Conservation (phyloP, 2,329 filamentous ascomycete species). For the Colletotrichum echinochloae region DNA sequence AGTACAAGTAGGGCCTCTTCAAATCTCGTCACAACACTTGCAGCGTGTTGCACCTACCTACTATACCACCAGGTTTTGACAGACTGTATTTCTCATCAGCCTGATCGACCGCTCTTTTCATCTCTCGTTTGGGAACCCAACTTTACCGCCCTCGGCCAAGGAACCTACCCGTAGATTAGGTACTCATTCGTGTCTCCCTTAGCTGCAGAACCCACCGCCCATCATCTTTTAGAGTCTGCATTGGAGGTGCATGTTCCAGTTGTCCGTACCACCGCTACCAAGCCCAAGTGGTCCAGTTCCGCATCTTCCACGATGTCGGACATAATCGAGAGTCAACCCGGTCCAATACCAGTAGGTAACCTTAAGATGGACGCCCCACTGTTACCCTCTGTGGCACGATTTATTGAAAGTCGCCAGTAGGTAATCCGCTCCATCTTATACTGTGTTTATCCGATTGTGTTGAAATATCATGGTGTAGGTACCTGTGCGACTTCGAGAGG, state of each 20-base stretch:
- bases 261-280: neutral
- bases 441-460: no score
- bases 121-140: neutral
- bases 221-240: constrained; percentile 7
- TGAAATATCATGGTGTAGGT: no score
- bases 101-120: neutral
- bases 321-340: neutral
- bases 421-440: no score
- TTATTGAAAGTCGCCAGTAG: constrained; percentile 13
- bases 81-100: neutral
- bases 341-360: neutral
- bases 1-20: neutral
- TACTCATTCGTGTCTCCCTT: neutral
- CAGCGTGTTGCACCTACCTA: neutral
- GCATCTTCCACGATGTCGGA: neutral
- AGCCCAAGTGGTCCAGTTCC: neutral
- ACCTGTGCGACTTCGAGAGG: no score
- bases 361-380: constrained; percentile 7
- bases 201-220: constrained; percentile 1
- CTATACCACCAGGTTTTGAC: neutral
- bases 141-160: neutral
- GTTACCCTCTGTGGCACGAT: constrained; percentile 10
- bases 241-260: neutral
- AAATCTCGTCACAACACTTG: neutral
- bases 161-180: neutral